These are phyloP conservation scores for Termitomyces sp. DNA, from an alignment of 1,284 basidiomycete genomes.

Conservation along the genomic window DNA sequence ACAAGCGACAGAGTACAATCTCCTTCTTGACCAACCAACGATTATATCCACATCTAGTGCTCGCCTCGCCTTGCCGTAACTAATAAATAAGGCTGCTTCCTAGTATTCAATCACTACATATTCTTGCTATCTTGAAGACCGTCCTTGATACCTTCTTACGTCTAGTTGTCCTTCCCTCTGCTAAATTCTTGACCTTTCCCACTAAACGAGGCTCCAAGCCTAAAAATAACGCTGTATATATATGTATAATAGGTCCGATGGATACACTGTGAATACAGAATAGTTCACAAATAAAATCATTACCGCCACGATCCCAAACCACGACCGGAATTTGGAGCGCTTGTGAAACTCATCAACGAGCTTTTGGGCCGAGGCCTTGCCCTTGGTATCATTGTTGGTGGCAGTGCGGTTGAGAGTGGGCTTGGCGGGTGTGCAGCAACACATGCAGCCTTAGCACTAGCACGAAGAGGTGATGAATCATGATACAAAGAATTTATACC, in stretches of 20 bases:
- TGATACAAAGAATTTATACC: background rate
- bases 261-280: background rate
- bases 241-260: background rate
- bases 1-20: no score
- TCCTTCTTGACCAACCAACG: background rate
- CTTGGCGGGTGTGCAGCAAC: background rate
- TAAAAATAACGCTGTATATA: background rate
- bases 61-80: background rate
- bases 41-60: background rate
- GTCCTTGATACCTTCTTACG: background rate
- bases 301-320: constrained; percentile 2
- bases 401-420: background rate
- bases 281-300: background rate
- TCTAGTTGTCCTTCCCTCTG: background rate
- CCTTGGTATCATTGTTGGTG: background rate
- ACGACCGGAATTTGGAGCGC: background rate
- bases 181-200: background rate
- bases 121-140: background rate
- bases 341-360: background rate
- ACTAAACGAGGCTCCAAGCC: background rate
- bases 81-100: background rate
- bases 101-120: background rate
- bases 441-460: background rate
- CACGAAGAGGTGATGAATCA: background rate
- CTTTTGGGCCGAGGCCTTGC: background rate